phyloP scores from a whole-genome alignment of 2,329 filamentous ascomycete genomes.

The Diaporthe longicolla region DNA sequence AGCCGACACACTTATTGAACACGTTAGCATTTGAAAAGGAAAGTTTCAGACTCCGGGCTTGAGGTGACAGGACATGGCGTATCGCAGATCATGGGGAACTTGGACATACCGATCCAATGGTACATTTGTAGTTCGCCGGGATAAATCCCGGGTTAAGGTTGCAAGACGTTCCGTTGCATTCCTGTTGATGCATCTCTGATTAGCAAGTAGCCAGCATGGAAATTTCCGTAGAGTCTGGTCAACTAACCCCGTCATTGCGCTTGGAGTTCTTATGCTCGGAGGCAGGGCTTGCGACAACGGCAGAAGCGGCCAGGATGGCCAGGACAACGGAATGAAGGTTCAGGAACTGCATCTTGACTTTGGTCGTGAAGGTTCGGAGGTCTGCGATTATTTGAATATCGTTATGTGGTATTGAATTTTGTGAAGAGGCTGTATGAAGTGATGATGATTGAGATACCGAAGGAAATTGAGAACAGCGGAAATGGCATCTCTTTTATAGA shows the following conservation, averaged over 20 bases:
- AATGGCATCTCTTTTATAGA: background rate
- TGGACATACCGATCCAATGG: conserved; percentile 4
- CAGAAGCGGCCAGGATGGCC: conserved; percentile 7
- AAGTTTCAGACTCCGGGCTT: background rate
- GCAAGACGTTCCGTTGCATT: conserved; percentile 16
- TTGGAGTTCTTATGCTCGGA: conserved; percentile 15
- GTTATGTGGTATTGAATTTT: background rate
- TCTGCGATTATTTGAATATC: too few relatives aligned
- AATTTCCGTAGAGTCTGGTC: background rate
- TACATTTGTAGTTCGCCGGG: background rate
- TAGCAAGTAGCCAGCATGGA: background rate
- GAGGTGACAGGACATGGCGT: background rate
- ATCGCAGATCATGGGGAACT: background rate
- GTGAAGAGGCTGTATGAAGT: background rate
- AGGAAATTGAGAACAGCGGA: background rate
- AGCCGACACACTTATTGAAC: conserved; percentile 3
- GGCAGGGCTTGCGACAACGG: conserved; percentile 8
- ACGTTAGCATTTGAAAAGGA: background rate
- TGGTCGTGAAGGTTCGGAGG: background rate
- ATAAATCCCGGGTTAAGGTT: conserved; percentile 9
- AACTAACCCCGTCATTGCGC: conserved; percentile 9
- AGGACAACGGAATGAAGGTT: background rate
- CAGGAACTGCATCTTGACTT: conserved; percentile 2
- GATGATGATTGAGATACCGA: background rate
- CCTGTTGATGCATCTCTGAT: background rate